Base-by-base conservation (phyloP, 371 early-diverging fungal genomes). In the Batkoa obscura region DNA sequence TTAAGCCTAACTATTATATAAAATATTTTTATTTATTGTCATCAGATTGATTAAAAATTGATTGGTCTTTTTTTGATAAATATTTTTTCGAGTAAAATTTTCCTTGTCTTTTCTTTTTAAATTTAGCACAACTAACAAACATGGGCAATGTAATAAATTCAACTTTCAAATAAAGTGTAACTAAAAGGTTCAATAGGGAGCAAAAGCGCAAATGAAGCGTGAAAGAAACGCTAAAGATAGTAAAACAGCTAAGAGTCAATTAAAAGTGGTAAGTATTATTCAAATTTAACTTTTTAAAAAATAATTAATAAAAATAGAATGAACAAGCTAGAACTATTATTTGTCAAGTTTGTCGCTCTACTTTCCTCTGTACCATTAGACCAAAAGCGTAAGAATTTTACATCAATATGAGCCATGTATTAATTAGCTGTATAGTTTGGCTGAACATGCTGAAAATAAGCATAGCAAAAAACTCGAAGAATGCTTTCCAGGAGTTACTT, bases 281-380 rank as follows among this genome's bases (percentile, higher is more conserved):
- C 9, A 23, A 41, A 35, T n/a, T 13, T 51, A 33, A 36, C 39
- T 33, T 35, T 15, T 45, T 2, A 1, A 32, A 12, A 54, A n/a
- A 10, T 6, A 23, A 13, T 49, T 6, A 33, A 17, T 36, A 15
- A 8, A n/a, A 48, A 50, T 68, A 83, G 81, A 88, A 90, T 64
- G 79, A 78, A 56, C 74, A 78, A 43, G 89, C 88, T 47, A 86
- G 81, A 69, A 86, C 67, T 62, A 78, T 85, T 59, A 72, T 81
- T 43, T 90, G 92, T 67, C 62, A 65, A 42, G 68, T 75, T 6
- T 90, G 91, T 72, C 68, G 76, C 43, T 81, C 83, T 65, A 86
- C 88, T 32, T 90, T 89, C 71, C 69, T 90, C 56, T 78, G 81
- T 70, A 90, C 88, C 13, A 73, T 78, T 61, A 74, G 86, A 57